Percentiles rank a stretch among this genome's conserved stretches.
Conservation (phyloP, 805 yeast genomes). For the Kodamaea neixiangensis region DNA sequence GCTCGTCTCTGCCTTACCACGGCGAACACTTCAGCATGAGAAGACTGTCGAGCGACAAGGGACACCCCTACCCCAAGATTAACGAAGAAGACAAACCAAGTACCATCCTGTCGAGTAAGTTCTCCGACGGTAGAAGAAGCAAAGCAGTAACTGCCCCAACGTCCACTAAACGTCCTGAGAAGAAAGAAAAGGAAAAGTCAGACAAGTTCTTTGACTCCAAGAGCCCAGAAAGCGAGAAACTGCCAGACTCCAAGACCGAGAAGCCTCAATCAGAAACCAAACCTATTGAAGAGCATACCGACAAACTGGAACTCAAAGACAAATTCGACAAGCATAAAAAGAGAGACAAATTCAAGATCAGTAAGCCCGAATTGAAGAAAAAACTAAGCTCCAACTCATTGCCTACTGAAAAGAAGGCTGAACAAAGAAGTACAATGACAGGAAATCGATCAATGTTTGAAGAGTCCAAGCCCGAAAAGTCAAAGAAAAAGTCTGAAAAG, state of each 20-base stretch:
- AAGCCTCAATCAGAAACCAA: background rate
- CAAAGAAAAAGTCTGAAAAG: background rate
- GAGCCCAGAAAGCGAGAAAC: background rate
- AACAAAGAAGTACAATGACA: background rate
- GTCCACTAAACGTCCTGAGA: background rate
- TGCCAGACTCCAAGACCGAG: background rate
- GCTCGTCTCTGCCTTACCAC: background rate
- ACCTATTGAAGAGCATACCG: background rate
- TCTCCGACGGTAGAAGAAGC: constrained; percentile 13
- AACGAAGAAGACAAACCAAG: constrained; percentile 1
- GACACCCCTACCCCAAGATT: background rate
- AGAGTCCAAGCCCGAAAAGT: constrained; percentile 1
- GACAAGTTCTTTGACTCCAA: background rate
- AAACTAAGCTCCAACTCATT: background rate
- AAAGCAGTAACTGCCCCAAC: constrained; percentile 7
- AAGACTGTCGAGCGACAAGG: constrained; percentile 1
- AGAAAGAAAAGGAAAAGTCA: background rate
- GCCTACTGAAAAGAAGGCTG: background rate
- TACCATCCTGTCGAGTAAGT: constrained; percentile 11
- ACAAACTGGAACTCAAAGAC: background rate
- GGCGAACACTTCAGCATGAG: constrained; percentile 1
- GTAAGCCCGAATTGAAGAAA: background rate
- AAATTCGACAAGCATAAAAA: background rate
- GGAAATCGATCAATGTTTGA: constrained; percentile 1
- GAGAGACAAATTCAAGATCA: background rate